Base-by-base conservation (phyloP, 2,329 filamentous ascomycete species). In the Colletotrichum chlorophyti region DNA sequence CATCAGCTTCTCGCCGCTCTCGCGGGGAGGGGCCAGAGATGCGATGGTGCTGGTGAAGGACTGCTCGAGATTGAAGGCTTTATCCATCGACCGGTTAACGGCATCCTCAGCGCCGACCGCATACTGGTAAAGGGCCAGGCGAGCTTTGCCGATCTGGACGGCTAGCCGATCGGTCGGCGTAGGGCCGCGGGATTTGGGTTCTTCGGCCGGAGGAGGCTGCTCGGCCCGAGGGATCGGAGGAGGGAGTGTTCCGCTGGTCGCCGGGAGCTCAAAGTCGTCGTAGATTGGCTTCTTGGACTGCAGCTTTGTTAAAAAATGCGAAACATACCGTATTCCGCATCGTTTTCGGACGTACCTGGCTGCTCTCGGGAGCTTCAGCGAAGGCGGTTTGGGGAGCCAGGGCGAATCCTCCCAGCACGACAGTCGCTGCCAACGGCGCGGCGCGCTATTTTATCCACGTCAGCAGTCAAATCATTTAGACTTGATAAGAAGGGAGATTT, bases 131-230 rank as follows among this genome's bases (percentile, higher is more conserved):
- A 97, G 80, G 72, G 90, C 90, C 62, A 97, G 81, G 60, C 95
- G 92, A 59, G 84, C 91, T 66, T 83, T 84, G 68, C 91, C 87
- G 70, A 99, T 89, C 72, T 97, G 88, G 29, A 82, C 83, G 58
- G 95, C 92, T 32, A 99, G 85, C 46, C 93, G 89, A 76, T 97
- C 93, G 64, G 95, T 98, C 12, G 93, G 93, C 19, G 93, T 92
- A 12, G 91, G 91, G 62, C 79, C 75, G 60, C 72, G 72, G 45
- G 70, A 65, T 54, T 72, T 69, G 68, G 59, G 50, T 38, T 65
- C 64, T 64, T 64, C 42, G 58, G 65, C 11, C 65, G 61, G 34
- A 59, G 61, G 21, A 43, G 54, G 42, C 73, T 71, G 63, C 73
- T 68, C 66, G 55, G 69, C 70, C 63, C 73, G 73, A 61, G 46